Base-by-base conservation (phyloP, 2,329 filamentous ascomycete species). In the Aspergillus aculeatinus region DNA sequence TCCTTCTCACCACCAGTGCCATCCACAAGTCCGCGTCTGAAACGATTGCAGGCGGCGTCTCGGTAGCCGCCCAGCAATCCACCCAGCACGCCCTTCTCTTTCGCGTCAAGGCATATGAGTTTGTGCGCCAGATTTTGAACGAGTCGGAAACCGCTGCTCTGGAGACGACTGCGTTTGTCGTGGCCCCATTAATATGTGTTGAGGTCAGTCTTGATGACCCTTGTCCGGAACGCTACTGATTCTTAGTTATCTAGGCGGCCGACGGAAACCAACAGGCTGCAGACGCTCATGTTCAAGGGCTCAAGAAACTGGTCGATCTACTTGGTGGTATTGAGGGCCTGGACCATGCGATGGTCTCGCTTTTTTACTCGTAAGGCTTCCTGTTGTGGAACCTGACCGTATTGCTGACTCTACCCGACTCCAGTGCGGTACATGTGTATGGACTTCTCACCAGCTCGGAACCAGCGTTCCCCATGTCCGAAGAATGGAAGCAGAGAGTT, bases 1-100 rank as follows among this genome's bases (percentile, higher is more conserved):
- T 53, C 12, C n/a, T 53, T 21, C 51, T 53, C 21, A 21, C 51
- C 19, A 53, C 51, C 51, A 53, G 51, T 53, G 51, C 31, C 21
- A 39, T 21, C 31, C 51, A 53, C 9, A 12, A 29, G 51, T 25
- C 19, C 19, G 1, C 19, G 11, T 25, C 51, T 29, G 7, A 35
- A 19, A 5, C 3, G 7, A 14, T 53, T 12, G 33, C 31, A 7
- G 19, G 42, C 19, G 11, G n/a, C 31, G 19, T 5, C 19, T 14
- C 31, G 10, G 5, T 19, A 29, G 27, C 27, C 31, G 51, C 11
- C 14, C 50, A 21, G 16, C 21, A 39, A 5, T 11, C 50, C 2
- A 3, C 21, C 2, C 50, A 29, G 29, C 29, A n/a, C 3, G 33
- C 50, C 31, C 11, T 52, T n/a, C 16, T 51, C 39, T 7, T 33